phyloP scores from a whole-genome alignment of 257 asterid species.

The Solanum clarkiae region DNA sequence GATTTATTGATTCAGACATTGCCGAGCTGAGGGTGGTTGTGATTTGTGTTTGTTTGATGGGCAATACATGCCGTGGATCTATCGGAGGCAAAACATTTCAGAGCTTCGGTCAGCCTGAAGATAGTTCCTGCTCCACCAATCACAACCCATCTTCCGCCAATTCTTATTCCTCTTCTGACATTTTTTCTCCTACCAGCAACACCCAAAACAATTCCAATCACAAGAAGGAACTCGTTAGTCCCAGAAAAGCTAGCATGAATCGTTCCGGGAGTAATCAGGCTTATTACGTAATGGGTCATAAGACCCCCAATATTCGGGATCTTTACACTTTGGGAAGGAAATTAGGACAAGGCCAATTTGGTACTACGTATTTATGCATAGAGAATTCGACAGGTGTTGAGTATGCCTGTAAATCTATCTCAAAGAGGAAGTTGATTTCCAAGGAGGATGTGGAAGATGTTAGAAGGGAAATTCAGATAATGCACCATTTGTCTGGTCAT shows the following conservation, averaged over 20 bases:
- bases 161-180: neutral
- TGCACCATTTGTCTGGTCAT: constrained; percentile 9
- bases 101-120: neutral
- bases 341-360: constrained; percentile 5
- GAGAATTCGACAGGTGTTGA: neutral
- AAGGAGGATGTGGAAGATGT: constrained; percentile 5
- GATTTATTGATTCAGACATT: neutral
- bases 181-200: neutral
- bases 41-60: neutral
- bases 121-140: neutral
- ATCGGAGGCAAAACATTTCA: neutral
- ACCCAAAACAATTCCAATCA: neutral
- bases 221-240: neutral
- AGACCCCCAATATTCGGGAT: neutral
- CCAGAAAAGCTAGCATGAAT: neutral
- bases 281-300: neutral
- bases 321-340: neutral
- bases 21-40: neutral
- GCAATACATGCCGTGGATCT: constrained; percentile 4
- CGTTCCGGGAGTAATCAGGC: neutral
- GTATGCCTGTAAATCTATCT: constrained; percentile 3
- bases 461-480: constrained; percentile 9
- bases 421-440: neutral
- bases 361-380: neutral
- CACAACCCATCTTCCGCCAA: neutral